Percentiles rank a stretch among this genome's conserved stretches.
phyloP scores from a whole-genome alignment of 306 rosid species.

The Quercus rubra region DNA sequence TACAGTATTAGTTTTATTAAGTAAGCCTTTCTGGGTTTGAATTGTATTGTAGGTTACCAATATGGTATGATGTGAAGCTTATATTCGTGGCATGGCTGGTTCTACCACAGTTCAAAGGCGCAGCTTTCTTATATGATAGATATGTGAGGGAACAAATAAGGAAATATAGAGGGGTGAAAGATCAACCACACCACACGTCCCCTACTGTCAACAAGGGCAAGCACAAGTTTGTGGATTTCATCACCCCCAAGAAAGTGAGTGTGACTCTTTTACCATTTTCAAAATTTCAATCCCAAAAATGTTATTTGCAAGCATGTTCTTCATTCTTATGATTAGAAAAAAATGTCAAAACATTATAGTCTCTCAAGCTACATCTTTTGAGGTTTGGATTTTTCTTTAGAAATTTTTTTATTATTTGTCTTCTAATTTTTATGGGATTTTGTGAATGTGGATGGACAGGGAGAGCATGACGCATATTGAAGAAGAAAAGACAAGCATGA shows the following conservation, averaged over 20 bases:
- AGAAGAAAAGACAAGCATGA: neutral
- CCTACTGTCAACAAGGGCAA: conserved; percentile 36
- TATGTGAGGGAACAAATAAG: conserved; percentile 55
- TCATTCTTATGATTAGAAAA: neutral
- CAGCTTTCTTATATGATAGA: conserved; percentile 78
- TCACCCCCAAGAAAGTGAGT: conserved; percentile 50
- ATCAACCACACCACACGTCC: conserved; percentile 6
- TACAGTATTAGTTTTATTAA: neutral
- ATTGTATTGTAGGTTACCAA: conserved; percentile 54
- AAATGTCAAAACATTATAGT: no score
- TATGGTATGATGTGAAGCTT: conserved; percentile 71
- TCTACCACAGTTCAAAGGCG: conserved; percentile 87
- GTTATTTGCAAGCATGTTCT: neutral
- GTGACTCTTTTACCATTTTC: neutral
- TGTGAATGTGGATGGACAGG: neutral
- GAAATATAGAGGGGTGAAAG: conserved; percentile 24
- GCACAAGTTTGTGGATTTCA: conserved; percentile 52
- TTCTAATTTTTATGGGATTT: neutral
- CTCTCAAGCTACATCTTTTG: no score
- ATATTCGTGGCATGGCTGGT: conserved; percentile 79
- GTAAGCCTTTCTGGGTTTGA: neutral
- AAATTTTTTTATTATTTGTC: no score
- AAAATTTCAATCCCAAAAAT: neutral
- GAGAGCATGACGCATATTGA: neutral
- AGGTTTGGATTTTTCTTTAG: no score